Evolutionary conservation across 2,329 filamentous ascomycete species (phyloP).

Genomic region (Drechmeria coniospora): DNA sequence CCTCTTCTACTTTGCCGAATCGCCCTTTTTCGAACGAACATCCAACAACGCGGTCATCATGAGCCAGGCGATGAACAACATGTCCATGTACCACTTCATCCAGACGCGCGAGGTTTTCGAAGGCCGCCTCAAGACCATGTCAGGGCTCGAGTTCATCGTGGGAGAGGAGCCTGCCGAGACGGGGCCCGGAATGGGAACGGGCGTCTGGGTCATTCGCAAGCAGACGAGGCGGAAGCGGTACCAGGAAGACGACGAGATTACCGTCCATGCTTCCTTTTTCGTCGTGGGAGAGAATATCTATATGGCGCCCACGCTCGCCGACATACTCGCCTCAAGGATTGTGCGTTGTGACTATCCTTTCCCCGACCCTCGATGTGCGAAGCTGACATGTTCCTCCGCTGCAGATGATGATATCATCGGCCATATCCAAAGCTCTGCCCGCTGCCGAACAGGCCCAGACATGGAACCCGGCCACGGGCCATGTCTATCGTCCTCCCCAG

Average conservation of each 20-base stretch:
- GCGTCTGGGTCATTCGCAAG: slow-evolving; percentile 56
- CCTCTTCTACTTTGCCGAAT: slow-evolving; percentile 52
- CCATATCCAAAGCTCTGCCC: slow-evolving; percentile 37
- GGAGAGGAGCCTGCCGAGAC: slow-evolving; percentile 50
- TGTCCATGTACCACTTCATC: slow-evolving; percentile 39
- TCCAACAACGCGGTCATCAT: slow-evolving; percentile 52
- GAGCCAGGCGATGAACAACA: slow-evolving; percentile 46
- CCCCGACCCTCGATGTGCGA: background rate
- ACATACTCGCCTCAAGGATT: slow-evolving; percentile 43
- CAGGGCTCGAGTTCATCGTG: slow-evolving; percentile 51
- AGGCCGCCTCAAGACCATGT: slow-evolving; percentile 45
- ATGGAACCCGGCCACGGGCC: slow-evolving; percentile 39
- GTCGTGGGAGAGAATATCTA: slow-evolving; percentile 52
- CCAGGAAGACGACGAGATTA: slow-evolving; percentile 41
- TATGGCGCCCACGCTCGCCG: slow-evolving; percentile 45
- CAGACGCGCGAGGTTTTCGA: slow-evolving; percentile 49
- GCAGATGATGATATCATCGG: slow-evolving; percentile 38
- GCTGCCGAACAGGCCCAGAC: slow-evolving; percentile 32
- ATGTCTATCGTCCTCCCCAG: slow-evolving; percentile 30
- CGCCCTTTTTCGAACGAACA: slow-evolving; percentile 52
- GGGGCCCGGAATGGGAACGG: slow-evolving; percentile 47
- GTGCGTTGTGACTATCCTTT: slow-evolving; percentile 20
- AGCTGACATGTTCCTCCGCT: too few species aligned
- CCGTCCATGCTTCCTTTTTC: slow-evolving; percentile 45
- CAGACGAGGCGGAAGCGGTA: slow-evolving; percentile 45